A percentile compares a stretch with the other conserved stretches of the same genome.
Evolutionary conservation across 1,284 basidiomycete genomes (phyloP).

Genomic region (Sporisorium exsertum): DNA sequence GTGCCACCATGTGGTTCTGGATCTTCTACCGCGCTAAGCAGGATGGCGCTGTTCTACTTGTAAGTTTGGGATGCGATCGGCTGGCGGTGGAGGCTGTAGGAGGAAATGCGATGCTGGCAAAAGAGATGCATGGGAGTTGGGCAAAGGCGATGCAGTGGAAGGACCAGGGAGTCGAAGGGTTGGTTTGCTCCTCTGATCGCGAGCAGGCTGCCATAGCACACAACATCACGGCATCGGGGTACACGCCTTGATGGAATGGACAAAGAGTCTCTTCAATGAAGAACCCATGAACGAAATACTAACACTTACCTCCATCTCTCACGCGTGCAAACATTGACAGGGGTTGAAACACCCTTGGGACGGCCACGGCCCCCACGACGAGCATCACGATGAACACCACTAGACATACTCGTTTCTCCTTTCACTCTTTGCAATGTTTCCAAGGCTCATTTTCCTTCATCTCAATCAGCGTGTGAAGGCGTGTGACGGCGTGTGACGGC

Average conservation of each 20-base stretch:
- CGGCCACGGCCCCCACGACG: slow-evolving; percentile 57
- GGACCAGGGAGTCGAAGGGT: too few species aligned
- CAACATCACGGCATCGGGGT: too few species aligned
- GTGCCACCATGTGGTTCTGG: slow-evolving; percentile 69
- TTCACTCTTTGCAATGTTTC: not conserved
- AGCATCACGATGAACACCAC: slow-evolving; percentile 52
- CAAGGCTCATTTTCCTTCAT: not conserved
- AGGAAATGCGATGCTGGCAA: not conserved
- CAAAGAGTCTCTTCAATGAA: too few species aligned
- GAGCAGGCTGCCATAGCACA: not conserved
- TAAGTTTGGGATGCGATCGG: slow-evolving; percentile 36
- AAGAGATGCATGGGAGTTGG: too few species aligned
- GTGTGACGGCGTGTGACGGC: not conserved
- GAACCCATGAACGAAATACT: too few species aligned
- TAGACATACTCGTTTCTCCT: slow-evolving; percentile 2
- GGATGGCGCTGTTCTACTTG: slow-evolving; percentile 67
- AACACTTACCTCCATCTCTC: not conserved
- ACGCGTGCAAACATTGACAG: slow-evolving; percentile 24
- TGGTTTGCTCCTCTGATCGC: too few species aligned
- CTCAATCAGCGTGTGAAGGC: too few species aligned
- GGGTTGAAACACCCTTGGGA: slow-evolving; percentile 66
- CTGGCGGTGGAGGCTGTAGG: not conserved
- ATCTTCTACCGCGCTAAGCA: slow-evolving; percentile 68
- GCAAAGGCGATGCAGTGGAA: too few species aligned
- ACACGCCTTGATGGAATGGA: too few species aligned